phyloP scores from a whole-genome alignment of 768 basidiomycete species.

The Boletus huronensis region DNA sequence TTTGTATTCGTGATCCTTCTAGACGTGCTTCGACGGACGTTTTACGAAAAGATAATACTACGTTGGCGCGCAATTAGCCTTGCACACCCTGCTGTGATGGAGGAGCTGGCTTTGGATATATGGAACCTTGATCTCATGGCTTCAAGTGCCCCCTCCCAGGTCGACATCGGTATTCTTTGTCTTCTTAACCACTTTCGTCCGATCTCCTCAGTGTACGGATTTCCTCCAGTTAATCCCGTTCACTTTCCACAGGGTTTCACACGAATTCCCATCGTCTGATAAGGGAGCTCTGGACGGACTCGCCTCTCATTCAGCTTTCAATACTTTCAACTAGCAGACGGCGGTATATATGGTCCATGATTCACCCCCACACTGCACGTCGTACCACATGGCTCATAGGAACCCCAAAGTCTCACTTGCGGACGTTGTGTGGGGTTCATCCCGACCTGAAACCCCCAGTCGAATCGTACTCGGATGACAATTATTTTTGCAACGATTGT shows the following conservation, averaged over 20 bases:
- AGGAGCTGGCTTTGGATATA: not conserved
- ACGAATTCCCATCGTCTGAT: not conserved
- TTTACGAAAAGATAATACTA: not conserved
- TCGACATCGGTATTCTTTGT: not conserved
- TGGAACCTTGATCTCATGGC: not conserved
- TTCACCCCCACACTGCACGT: no score
- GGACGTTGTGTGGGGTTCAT: no score
- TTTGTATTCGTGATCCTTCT: not conserved
- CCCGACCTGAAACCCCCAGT: no score
- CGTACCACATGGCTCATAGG: no score
- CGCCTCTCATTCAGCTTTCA: no score
- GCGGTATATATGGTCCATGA: no score
- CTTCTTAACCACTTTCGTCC: not conserved
- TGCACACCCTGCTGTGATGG: no score
- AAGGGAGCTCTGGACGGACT: not conserved
- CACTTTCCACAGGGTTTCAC: not conserved
- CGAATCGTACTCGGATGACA: no score
- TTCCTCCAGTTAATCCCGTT: not conserved
- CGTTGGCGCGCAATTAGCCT: not conserved
- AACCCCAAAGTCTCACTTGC: no score
- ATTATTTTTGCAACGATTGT: no score
- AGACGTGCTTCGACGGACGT: not conserved
- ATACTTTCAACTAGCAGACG: no score
- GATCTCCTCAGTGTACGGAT: not conserved
- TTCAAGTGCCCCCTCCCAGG: not conserved